A percentile compares a stretch with the other conserved stretches of the same genome.
Evolutionary conservation across 768 basidiomycete species (phyloP).

Genomic region (Calvatia gigantea): DNA sequence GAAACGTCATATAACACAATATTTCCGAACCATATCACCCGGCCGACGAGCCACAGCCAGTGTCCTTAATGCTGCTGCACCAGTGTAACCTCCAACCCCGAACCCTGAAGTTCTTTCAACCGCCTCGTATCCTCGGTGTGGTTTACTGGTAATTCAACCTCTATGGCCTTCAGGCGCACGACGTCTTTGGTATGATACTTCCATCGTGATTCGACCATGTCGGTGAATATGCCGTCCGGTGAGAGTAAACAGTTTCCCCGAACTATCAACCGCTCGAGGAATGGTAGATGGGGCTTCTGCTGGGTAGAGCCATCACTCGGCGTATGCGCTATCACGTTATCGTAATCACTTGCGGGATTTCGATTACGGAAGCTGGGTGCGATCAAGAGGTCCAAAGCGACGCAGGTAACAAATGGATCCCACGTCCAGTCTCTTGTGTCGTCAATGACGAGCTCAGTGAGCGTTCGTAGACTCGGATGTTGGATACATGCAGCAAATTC

Average conservation of each 20-base stretch:
- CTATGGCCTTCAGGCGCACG: constrained; percentile 24
- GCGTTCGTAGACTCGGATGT: constrained; percentile 23
- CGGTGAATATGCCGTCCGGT: constrained; percentile 27
- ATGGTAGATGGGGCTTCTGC: constrained; percentile 18
- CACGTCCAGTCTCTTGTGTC: constrained; percentile 31
- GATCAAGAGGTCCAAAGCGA: constrained; percentile 26
- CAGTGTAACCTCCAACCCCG: constrained; percentile 28
- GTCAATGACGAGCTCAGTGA: constrained; percentile 28
- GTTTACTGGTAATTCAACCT: constrained; percentile 26
- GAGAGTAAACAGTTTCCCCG: constrained; percentile 27
- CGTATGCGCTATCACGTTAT: constrained; percentile 2
- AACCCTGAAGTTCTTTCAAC: constrained; percentile 26
- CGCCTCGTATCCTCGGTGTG: constrained; percentile 28
- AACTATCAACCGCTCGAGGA: constrained; percentile 25
- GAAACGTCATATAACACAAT: neutral
- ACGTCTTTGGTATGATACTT: constrained; percentile 18
- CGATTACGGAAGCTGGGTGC: constrained; percentile 5
- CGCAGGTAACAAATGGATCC: constrained; percentile 28
- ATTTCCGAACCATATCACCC: neutral
- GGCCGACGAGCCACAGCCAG: neutral
- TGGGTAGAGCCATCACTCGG: neutral
- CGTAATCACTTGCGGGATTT: neutral
- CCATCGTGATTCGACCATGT: constrained; percentile 35
- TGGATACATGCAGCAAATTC: constrained; percentile 27
- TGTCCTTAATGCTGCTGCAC: constrained; percentile 11